Percentiles rank a stretch among this genome's conserved stretches.
Evolutionary conservation across 306 rosid genomes (phyloP).

Genomic region (Cicer bijugum): DNA sequence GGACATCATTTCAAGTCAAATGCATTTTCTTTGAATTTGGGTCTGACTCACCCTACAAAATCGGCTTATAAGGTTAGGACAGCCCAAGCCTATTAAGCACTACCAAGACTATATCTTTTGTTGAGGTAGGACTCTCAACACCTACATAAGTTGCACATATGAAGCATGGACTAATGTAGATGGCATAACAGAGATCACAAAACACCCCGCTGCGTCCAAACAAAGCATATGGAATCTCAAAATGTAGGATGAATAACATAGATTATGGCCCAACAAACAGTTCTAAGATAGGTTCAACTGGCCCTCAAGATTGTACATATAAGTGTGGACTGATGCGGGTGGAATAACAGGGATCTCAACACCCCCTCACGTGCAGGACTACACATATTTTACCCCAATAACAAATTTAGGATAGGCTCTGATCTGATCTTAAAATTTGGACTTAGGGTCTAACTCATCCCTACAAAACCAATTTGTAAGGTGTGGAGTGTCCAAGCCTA

Average conservation of each 20-base stretch:
- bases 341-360: conserved; percentile 4
- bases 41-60: neutral
- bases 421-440: neutral
- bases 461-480: neutral
- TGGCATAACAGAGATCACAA: too few relatives aligned
- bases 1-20: conserved; percentile 17
- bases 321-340: neutral
- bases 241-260: neutral
- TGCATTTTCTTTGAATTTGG: neutral
- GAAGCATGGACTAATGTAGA: too few relatives aligned
- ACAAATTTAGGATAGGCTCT: neutral
- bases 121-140: neutral
- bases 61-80: neutral
- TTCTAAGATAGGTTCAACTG: neutral
- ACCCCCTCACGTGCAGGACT: neutral
- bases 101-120: neutral
- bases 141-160: neutral
- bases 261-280: neutral
- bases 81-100: neutral
- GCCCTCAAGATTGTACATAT: neutral
- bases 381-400: neutral
- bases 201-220: too few relatives aligned
- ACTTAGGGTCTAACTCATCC: neutral
- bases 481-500: neutral
- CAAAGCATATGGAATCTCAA: too few relatives aligned